Conservation (phyloP, 108 stramenopile genomes). For the Phaeodactylum tricornutum region DNA sequence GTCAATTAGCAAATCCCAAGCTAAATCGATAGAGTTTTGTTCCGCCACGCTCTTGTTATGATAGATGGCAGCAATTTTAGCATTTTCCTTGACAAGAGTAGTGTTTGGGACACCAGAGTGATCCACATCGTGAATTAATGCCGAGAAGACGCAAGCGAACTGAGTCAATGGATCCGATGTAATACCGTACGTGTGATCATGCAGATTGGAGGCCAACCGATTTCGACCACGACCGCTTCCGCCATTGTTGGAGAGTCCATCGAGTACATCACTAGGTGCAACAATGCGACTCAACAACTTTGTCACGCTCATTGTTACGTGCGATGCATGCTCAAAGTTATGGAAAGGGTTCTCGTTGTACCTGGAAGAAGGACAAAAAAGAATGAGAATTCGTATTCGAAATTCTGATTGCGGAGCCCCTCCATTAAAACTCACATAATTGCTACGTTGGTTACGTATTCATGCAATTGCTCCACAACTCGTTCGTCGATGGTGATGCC, state of each 20-base stretch:
- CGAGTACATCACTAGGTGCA: not conserved
- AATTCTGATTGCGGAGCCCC: not conserved
- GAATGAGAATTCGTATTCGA: not conserved
- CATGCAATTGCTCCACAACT: conserved; percentile 15
- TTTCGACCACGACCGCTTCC: not conserved
- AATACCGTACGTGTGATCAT: conserved; percentile 24
- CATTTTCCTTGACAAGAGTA: conserved; percentile 23
- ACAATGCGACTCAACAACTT: conserved; percentile 21
- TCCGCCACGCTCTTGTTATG: conserved; percentile 10
- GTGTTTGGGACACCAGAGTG: conserved; percentile 32
- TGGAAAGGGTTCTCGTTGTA: conserved; percentile 40
- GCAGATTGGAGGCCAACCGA: not conserved
- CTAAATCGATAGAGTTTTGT: conserved; percentile 12
- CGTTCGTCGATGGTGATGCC: not conserved
- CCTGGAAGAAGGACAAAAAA: conserved; percentile 9
- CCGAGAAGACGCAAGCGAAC: conserved; percentile 2
- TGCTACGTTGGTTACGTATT: conserved; percentile 23
- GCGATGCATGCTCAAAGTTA: conserved; percentile 37
- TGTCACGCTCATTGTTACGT: conserved; percentile 39
- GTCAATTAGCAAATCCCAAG: conserved; percentile 20
- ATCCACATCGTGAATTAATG: conserved; percentile 4
- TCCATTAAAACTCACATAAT: not conserved
- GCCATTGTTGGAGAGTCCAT: not conserved
- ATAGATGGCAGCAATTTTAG: conserved; percentile 20
- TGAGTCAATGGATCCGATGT: not conserved